These are phyloP conservation scores for Cenchrus purpureus DNA, from an alignment of 176 grass and related monocot genomes.

Conservation along the genomic window DNA sequence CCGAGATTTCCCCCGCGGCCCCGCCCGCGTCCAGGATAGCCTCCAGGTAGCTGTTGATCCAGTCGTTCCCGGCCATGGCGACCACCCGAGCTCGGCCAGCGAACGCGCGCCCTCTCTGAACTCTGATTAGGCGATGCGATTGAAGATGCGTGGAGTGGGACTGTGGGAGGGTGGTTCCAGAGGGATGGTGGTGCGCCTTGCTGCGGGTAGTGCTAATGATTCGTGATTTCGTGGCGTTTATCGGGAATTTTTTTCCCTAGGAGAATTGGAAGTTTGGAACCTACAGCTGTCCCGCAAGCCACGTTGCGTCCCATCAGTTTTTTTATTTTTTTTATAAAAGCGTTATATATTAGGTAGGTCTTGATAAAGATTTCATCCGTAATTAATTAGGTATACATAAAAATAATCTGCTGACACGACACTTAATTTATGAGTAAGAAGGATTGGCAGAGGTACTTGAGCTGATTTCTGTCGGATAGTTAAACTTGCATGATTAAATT, in stretches of 20 bases:
- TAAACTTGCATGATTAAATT: no score
- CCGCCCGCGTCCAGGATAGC: slow-evolving; percentile 59
- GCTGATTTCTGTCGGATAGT: no score
- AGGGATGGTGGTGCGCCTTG: not conserved
- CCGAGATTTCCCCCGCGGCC: slow-evolving; percentile 32
- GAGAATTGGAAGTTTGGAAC: not conserved
- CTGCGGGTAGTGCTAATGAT: not conserved
- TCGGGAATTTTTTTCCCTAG: not conserved
- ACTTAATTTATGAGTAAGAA: no score
- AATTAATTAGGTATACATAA: no score
- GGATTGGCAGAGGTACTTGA: no score
- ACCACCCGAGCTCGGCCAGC: not conserved
- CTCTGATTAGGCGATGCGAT: not conserved
- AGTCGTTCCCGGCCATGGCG: slow-evolving; percentile 80
- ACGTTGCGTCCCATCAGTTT: no score
- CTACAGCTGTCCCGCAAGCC: no score
- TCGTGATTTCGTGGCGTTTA: not conserved
- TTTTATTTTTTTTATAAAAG: no score
- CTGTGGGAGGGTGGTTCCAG: not conserved
- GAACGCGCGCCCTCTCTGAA: not conserved
- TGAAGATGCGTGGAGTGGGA: not conserved
- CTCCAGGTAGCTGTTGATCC: slow-evolving; percentile 84
- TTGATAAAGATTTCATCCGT: no score
- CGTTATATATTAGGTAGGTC: no score
- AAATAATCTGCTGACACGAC: no score